Base-by-base conservation (phyloP, 306 rosid species). In the Pterocarpus santalinus region DNA sequence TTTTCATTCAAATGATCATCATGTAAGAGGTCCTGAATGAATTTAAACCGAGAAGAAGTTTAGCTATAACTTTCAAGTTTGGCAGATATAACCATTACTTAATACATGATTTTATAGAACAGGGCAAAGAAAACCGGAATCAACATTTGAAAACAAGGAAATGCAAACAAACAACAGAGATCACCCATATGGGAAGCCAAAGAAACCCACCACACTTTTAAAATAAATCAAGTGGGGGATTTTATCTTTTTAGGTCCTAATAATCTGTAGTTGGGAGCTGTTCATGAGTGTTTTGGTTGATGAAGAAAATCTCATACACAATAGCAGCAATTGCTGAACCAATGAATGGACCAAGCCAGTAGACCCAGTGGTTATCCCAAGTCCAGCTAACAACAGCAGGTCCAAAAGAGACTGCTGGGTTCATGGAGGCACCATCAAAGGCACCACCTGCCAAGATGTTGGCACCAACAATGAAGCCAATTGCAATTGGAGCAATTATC, bases 361-460 rank as follows among this genome's bases (percentile, higher is more conserved):
- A 88, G 75, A 92, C 95, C 97, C 97, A 92, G 60, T 92, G 97
- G 84, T 82, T 81, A 13, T 49, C 72, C 95, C 97, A 92, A 0
- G 91, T 75, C 91, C 97, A 87, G 77, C 94, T 88, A 68, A 91
- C 94, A 12, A 92, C 95, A n/a, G 95, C 95, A 0, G 97, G 95
- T 8, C 97, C 95, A 61, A 92, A 92, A 32, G 97, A 91, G 5
- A 90, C 97, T 12, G 97, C 92, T 5, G 95, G 95, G 92, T 92
- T 91, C 97, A 91, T 91, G 65, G 97, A 92, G 12, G 91, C 97
- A 36, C 97, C 97, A 7, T 89, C 94, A 41, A 92, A 92, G 51
- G 97, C 95, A 75, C 97, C 95, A 36, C 94, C 97, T 63, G 89
- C 92, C 75, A 92, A 84, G 83, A 92, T 89, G 88, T 92, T 92